These are phyloP conservation scores for Phytophthora quininea DNA, from an alignment of 352 stramenopile genomes.

Conservation along the genomic window DNA sequence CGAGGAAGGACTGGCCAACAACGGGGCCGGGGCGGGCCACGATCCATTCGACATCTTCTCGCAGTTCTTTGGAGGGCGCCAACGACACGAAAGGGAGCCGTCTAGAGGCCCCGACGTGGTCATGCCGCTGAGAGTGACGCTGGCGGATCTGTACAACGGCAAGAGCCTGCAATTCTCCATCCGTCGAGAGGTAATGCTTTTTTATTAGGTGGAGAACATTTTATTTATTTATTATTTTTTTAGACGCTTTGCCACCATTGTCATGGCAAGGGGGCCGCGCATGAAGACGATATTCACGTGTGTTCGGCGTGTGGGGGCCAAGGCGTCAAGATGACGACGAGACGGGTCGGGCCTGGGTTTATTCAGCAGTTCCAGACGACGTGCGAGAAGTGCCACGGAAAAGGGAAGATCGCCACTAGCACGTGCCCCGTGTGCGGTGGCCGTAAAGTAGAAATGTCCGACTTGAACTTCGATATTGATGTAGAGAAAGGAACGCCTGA, in stretches of 20 bases:
- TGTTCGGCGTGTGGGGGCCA: slow-evolving; percentile 94
- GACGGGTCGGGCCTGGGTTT: slow-evolving; percentile 70
- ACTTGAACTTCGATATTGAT: slow-evolving; percentile 96
- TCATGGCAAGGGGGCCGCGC: slow-evolving; percentile 82
- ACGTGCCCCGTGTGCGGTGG: slow-evolving; percentile 90
- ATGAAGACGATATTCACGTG: slow-evolving; percentile 92
- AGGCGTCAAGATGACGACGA: slow-evolving; percentile 90
- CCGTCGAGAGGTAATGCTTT: slow-evolving; percentile 62
- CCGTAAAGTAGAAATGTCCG: slow-evolving; percentile 91
- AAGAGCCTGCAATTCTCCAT: slow-evolving; percentile 95
- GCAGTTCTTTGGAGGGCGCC: slow-evolving; percentile 67
- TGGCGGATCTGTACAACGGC: slow-evolving; percentile 97
- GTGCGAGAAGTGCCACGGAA: slow-evolving; percentile 91
- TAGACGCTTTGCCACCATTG: slow-evolving; percentile 94
- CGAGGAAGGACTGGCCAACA: slow-evolving; percentile 77
- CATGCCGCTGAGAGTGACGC: slow-evolving; percentile 93
- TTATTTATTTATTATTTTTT: slow-evolving; percentile 24
- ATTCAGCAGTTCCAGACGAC: slow-evolving; percentile 91
- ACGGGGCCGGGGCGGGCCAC: slow-evolving; percentile 57
- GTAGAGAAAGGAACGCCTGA: slow-evolving; percentile 94
- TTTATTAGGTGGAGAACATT: background rate
- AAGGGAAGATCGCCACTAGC: slow-evolving; percentile 91
- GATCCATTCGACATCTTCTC: slow-evolving; percentile 85
- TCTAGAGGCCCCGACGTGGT: slow-evolving; percentile 70
- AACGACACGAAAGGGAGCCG: slow-evolving; percentile 55